phyloP scores from a whole-genome alignment of 306 rosid genomes.

The Mimosa pudica region DNA sequence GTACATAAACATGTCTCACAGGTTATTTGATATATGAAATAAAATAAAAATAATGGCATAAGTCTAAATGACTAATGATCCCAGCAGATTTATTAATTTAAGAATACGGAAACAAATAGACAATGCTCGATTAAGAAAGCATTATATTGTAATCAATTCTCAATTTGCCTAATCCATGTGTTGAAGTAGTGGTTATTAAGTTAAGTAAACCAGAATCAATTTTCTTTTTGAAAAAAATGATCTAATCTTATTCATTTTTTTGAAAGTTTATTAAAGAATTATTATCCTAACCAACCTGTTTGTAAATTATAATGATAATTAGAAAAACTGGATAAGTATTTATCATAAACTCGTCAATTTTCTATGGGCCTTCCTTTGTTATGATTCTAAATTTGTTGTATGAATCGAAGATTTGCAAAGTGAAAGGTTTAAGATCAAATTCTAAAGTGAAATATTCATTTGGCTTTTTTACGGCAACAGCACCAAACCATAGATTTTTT shows the following conservation, averaged over 20 bases:
- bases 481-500: not conserved
- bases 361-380: not conserved
- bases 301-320: not conserved
- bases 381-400: not conserved
- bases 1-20: not conserved
- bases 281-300: not conserved
- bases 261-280: not conserved
- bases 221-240: not conserved
- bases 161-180: not conserved
- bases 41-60: not conserved
- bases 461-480: not conserved
- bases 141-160: not conserved
- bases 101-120: not conserved
- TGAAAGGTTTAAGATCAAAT: not conserved
- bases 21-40: not conserved
- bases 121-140: not conserved
- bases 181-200: not conserved
- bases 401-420: not conserved
- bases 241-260: not conserved
- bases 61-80: not conserved
- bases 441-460: not conserved
- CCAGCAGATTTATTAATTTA: not conserved
- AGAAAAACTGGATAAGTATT: not conserved
- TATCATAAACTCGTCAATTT: not conserved
- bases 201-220: not conserved